Percentiles rank a stretch among this genome's conserved stretches.
phyloP scores from a whole-genome alignment of 2,329 filamentous ascomycete species.

The Aspergillus pseudonomiae region DNA sequence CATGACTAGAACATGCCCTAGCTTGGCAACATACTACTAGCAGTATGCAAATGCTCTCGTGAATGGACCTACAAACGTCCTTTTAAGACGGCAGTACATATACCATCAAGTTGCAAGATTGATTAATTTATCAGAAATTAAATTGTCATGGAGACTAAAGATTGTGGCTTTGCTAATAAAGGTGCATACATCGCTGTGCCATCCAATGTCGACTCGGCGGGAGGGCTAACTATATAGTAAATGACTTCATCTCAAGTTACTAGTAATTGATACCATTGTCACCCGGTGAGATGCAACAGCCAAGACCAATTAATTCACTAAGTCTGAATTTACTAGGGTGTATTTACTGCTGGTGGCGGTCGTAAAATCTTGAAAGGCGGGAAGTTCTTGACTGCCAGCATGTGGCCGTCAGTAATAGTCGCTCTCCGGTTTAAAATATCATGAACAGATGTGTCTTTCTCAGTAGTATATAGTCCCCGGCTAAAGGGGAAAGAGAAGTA shows the following conservation, averaged over 20 bases:
- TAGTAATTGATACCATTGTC: too few relatives aligned
- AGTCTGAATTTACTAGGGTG: neutral
- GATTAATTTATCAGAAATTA: neutral
- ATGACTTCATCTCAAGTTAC: too few relatives aligned
- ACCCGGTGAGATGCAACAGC: too few relatives aligned
- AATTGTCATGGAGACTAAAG: too few relatives aligned
- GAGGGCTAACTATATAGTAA: too few relatives aligned
- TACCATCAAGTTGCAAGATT: neutral
- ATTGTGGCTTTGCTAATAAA: too few relatives aligned
- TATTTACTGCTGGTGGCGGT: neutral
- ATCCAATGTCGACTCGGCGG: too few relatives aligned
- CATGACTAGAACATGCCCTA: conserved; percentile 1
- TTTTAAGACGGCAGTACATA: neutral
- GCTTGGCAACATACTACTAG: neutral
- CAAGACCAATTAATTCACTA: neutral
- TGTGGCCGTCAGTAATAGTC: neutral
- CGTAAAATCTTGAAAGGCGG: neutral
- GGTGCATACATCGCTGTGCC: too few relatives aligned
- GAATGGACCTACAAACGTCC: neutral
- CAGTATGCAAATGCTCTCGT: neutral
- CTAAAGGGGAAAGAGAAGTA: neutral
- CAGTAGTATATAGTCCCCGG: neutral
- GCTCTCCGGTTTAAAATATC: neutral
- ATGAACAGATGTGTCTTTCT: neutral
- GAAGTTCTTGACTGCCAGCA: neutral